phyloP scores from a whole-genome alignment of 495 filamentous ascomycete species.

The Hyaloscypha finlandica region DNA sequence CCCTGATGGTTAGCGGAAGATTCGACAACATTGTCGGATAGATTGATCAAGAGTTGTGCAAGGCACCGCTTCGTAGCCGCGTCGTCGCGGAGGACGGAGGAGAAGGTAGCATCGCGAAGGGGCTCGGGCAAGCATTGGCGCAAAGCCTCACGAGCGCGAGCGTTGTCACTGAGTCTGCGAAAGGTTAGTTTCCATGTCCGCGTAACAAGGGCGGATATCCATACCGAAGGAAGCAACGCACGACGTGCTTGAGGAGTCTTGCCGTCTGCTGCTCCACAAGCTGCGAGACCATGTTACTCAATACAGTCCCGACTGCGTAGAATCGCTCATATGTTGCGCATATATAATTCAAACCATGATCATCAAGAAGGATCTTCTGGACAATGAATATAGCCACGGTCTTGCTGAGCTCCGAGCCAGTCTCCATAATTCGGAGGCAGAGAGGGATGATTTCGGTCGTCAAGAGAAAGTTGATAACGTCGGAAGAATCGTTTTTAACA shows the following conservation, averaged over 20 bases:
- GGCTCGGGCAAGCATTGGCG: conserved; percentile 97
- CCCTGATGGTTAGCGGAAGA: conserved; percentile 31
- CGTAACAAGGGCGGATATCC: conserved; percentile 32
- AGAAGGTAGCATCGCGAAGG: conserved; percentile 95
- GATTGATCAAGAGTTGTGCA: conserved; percentile 93
- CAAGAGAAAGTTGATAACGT: conserved; percentile 98
- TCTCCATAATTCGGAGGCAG: conserved; percentile 99
- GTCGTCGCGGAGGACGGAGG: conserved; percentile 92
- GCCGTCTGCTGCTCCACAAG: conserved; percentile 98
- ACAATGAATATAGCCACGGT: conserved; percentile 99
- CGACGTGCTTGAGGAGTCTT: conserved; percentile 94
- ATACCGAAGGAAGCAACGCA: conserved; percentile 93
- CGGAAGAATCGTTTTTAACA: conserved; percentile 98
- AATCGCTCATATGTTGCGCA: conserved; percentile 99
- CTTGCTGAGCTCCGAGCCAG: conserved; percentile 96
- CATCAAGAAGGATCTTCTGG: conserved; percentile 98
- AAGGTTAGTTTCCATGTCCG: neutral
- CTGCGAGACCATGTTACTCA: conserved; percentile 98
- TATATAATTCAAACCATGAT: conserved; percentile 97
- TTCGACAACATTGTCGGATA: conserved; percentile 83
- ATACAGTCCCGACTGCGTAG: conserved; percentile 95
- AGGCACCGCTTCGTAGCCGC: conserved; percentile 98
- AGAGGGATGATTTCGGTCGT: conserved; percentile 99
- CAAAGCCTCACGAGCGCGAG: conserved; percentile 89
- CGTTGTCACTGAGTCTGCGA: conserved; percentile 88